Base-by-base conservation (phyloP, 208 protist genomes). In the Novymonas esmeraldas region DNA sequence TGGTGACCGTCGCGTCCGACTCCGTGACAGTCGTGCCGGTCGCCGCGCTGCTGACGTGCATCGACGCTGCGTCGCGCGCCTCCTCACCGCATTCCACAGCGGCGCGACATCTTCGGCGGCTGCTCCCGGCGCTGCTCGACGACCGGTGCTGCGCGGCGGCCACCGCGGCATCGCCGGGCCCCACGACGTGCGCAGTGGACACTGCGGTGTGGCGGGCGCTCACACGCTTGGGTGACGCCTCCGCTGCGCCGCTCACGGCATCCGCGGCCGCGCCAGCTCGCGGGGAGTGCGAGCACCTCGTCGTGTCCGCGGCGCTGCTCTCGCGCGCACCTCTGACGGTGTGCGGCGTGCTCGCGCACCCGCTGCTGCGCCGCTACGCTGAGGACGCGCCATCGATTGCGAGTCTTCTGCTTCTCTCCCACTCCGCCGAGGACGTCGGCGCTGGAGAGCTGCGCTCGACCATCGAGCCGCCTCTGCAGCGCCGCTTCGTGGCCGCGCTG, bases 341-440 rank as follows among this genome's bases (percentile, higher is more conserved):
- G 31, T 39, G 20, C 24, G 42, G 41, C 14, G 22, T 65, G n/a
- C 22, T 73, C 22, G 16, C 18, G 18, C 67, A 73, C 28, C 59
- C 67, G 1, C 59, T 73, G n/a, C 28, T 73, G 59, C 67, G 67
- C n/a, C 29, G 46, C 10, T 34, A 41, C 28, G n/a, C n/a, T n/a
- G n/a, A n/a, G n/a, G n/a, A n/a, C n/a, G n/a, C n/a, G n/a, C n/a
- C n/a, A n/a, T n/a, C n/a, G n/a, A n/a, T n/a, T n/a, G n/a, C n/a
- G n/a, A n/a, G n/a, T n/a, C n/a, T n/a, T n/a, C n/a, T n/a, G n/a
- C n/a, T n/a, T n/a, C n/a, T n/a, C n/a, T n/a, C n/a, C n/a, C n/a
- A n/a, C 36, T 5, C 36, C 36, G 36, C 36, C 36, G 36, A 41
- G 7, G 36, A 11, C 11, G 36, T 11, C 11, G 36, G 36, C 14